A percentile compares a stretch with the other conserved stretches of the same genome.
These are phyloP conservation scores for Fagopyrum tataricum DNA, from an alignment of 148 eudicot genomes.

Conservation along the genomic window DNA sequence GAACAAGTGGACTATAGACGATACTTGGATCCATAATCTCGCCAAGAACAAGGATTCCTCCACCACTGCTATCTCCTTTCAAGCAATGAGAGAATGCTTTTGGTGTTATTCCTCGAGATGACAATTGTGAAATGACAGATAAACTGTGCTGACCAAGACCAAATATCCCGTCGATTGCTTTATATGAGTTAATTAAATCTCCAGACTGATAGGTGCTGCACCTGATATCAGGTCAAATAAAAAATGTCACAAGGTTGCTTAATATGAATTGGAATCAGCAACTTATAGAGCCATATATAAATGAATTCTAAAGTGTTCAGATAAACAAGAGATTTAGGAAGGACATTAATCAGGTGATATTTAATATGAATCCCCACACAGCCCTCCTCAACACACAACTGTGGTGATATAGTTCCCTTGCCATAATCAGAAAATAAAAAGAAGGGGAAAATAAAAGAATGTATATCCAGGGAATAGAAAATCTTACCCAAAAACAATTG, in stretches of 20 bases:
- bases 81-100: slow-evolving; percentile 94
- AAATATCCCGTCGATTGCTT: slow-evolving; percentile 93
- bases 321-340: not conserved
- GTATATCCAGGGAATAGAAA: not conserved
- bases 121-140: slow-evolving; percentile 82
- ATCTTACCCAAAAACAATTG: slow-evolving; percentile 78
- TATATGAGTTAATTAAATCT: slow-evolving; percentile 69
- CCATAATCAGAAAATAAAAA: not conserved
- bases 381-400: slow-evolving; percentile 1
- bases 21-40: slow-evolving; percentile 91
- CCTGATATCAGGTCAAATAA: slow-evolving; percentile 29
- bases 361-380: not conserved
- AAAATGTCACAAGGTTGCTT: not conserved
- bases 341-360: not conserved
- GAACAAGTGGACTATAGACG: slow-evolving; percentile 94
- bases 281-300: not conserved
- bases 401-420: not conserved
- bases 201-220: slow-evolving; percentile 90
- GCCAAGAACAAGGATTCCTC: slow-evolving; percentile 96
- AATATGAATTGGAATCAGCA: not conserved
- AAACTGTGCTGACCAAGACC: slow-evolving; percentile 88
- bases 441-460: not conserved
- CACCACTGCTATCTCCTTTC: slow-evolving; percentile 89
- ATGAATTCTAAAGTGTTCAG: not conserved
- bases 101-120: slow-evolving; percentile 82